Evolutionary conservation across 208 protist genomes (phyloP), one percentile per base, ranked within the genome.

Genomic region (Leishmania mexicana): DNA sequence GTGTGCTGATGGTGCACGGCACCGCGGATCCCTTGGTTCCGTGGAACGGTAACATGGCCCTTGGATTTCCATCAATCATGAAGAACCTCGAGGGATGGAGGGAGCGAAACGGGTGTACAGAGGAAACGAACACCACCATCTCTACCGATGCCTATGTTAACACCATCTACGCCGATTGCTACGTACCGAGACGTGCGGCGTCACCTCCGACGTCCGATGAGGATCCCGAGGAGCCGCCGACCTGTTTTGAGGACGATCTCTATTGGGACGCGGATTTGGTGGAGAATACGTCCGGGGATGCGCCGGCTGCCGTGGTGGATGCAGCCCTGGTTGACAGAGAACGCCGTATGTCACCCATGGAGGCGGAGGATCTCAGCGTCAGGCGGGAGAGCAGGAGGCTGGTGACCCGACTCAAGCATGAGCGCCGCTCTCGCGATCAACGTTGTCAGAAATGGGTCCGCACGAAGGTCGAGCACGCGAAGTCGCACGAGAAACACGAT

Each of bases 1-100:
- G 81, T 78, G 87, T 97, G 80, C 86, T 97, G 77, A 90, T 94
- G 89, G 80, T 97, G 38, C 90, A 94, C 84, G 93, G 93, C 6
- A 87, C 88, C 42, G 77, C 76, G 3, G 93, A 97, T 81, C 17
- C 53, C n/a, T 81, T 89, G 82, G 92, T 97, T 35, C 92, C 93
- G 24, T 89, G 92, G 88, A 65, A 24, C 38, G 92, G 93, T 42
- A 91, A 87, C 83, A 31, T 10, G 1, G 47, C 89, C 1, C 78
- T 97, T 7, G 90, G 90, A 3, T 95, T 95, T 72, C 92, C 93
- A 1, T 74, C 85, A 5, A 35, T 93, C 5, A 6, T 40, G 21
- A 51, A 76, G 2, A 93, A 97, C 81, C 42, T 95, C 17, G 77
- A n/a, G 0, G 79, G 24, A 0, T 97, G 92, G 92, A 83, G 62